Evolutionary conservation across 2,329 filamentous ascomycete species (phyloP).

Genomic region (Alternaria sp.): DNA sequence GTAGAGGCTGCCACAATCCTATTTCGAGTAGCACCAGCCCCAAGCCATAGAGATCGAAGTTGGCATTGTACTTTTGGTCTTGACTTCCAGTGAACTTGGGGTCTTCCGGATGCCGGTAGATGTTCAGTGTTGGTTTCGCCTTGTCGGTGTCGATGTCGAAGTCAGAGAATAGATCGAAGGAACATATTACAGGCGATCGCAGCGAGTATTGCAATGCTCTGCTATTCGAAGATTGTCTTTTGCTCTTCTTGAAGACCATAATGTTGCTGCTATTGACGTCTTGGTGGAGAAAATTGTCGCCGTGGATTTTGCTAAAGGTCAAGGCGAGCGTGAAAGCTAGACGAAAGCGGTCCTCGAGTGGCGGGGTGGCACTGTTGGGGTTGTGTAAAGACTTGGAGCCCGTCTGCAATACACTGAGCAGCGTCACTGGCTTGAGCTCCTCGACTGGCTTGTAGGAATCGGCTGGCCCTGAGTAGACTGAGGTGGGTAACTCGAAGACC

Average conservation of each 20-base stretch:
- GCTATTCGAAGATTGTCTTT: constrained; percentile 54
- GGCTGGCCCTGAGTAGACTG: constrained; percentile 51
- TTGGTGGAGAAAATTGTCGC: constrained; percentile 71
- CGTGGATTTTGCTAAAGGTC: constrained; percentile 76
- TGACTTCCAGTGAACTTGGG: constrained; percentile 45
- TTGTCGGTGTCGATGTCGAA: constrained; percentile 54
- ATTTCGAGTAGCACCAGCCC: constrained; percentile 76
- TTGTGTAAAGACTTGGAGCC: constrained; percentile 53
- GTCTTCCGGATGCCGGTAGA: constrained; percentile 71
- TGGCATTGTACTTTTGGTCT: constrained; percentile 34
- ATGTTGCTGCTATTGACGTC: constrained; percentile 72
- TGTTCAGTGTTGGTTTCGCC: constrained; percentile 56
- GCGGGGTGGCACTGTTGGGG: constrained; percentile 51
- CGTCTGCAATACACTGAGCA: constrained; percentile 56
- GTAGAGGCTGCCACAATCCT: constrained; percentile 74
- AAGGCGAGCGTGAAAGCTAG: constrained; percentile 75
- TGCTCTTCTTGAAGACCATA: constrained; percentile 63
- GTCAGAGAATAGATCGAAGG: constrained; percentile 75
- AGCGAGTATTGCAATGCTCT: constrained; percentile 59
- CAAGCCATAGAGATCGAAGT: constrained; percentile 74
- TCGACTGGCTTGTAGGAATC: constrained; percentile 59
- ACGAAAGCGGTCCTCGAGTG: constrained; percentile 76
- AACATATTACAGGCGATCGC: constrained; percentile 71
- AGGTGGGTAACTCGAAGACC: constrained; percentile 73
- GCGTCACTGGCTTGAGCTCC: constrained; percentile 51